Conservation (phyloP, 352 stramenopile species). For the Globisporangium cystogenes region DNA sequence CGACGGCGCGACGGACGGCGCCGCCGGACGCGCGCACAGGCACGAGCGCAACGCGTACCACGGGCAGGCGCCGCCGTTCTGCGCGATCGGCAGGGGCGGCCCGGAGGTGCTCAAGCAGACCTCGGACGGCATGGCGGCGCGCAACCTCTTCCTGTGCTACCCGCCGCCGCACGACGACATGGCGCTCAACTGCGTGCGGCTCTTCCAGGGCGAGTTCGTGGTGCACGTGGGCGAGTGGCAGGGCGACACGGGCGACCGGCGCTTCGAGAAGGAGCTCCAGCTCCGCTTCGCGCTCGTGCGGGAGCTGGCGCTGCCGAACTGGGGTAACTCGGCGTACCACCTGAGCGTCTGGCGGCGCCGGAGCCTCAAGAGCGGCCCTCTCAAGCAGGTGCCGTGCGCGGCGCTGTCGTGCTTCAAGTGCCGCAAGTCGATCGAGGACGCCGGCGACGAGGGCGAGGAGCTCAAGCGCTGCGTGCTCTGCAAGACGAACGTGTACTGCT, state of each 20-base stretch:
- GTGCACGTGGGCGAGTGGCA: constrained; percentile 79
- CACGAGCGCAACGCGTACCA: constrained; percentile 48
- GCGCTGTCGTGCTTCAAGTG: constrained; percentile 41
- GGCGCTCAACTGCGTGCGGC: constrained; percentile 43
- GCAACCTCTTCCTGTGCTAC: constrained; percentile 67
- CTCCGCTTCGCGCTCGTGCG: constrained; percentile 44
- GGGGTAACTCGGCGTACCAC: constrained; percentile 71
- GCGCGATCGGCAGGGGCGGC: constrained; percentile 40
- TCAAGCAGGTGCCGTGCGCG: constrained; percentile 1
- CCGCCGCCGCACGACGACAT: constrained; percentile 60
- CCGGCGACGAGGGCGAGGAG: constrained; percentile 26
- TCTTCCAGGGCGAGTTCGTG: constrained; percentile 61
- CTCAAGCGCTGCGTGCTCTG: constrained; percentile 65
- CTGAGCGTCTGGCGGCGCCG: constrained; percentile 70
- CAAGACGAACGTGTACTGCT: constrained; percentile 82
- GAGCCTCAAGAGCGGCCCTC: neutral
- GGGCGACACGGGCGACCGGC: constrained; percentile 59
- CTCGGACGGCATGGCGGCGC: constrained; percentile 18
- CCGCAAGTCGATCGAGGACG: constrained; percentile 29
- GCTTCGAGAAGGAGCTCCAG: constrained; percentile 60
- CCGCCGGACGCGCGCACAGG: constrained; percentile 12
- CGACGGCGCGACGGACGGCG: constrained; percentile 1
- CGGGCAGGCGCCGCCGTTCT: constrained; percentile 62
- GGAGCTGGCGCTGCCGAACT: constrained; percentile 65
- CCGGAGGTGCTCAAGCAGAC: constrained; percentile 48